Evolutionary conservation across 176 grass and related monocot species (phyloP), one percentile per base, ranked within the genome.

Genomic region (Oryza australiensis): DNA sequence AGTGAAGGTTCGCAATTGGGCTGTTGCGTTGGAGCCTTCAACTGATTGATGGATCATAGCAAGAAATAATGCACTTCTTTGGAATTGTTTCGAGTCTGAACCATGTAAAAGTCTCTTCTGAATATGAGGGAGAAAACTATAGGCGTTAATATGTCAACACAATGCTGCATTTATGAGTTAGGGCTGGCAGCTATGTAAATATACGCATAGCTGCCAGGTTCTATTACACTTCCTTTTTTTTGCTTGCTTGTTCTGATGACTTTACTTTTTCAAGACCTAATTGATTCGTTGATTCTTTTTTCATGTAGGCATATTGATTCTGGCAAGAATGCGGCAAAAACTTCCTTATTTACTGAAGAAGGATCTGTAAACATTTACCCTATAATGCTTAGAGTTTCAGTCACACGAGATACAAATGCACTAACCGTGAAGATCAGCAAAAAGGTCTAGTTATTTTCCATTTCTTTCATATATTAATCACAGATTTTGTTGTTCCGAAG

Each of bases 371-470:
- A 91, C 87, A 88, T 87, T 88, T 98, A 94, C 85, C 88, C 95
- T 68, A 62, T 98, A 55, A 91, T 89, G 84, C 81, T 98, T 68
- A 92, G 88, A 84, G 85, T 94, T 69, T 98, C 90, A 5, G 95
- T 89, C 30, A 78, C 66, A 24, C 62, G 83, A 40, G 86, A 84
- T 73, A 91, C 91, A 82, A 90, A 87, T 87, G 82, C 86, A 68
- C 83, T 94, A 51, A 72, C 75, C 13, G 86, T 98, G 77, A 98
- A 94, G 89, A 94, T 98, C 57, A 85, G 84, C 72, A 98, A 90
- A 91, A 94, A 94, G 95, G 95, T 94, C 32, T 45, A 68, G 53
- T 81, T 37, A 63, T 45, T 5, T 72, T 91, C 73, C 48, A 35
- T 41, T 67, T 30, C 14, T 78, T 82, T 59, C 53, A 23, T 59